phyloP scores from a whole-genome alignment of 1,284 basidiomycete species.

The Ceratobasidium sp. region DNA sequence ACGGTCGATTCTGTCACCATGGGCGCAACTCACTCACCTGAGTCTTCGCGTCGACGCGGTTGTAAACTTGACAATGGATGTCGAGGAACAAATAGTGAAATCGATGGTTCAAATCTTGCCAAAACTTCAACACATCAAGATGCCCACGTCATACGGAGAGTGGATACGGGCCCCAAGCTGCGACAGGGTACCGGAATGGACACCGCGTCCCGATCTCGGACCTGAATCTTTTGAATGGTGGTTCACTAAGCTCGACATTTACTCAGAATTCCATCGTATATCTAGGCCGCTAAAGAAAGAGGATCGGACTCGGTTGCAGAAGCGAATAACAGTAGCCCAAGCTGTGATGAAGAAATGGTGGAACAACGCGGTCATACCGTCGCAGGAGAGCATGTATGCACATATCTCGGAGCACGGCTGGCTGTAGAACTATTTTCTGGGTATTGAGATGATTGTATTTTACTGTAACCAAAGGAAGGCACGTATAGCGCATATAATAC shows the following conservation, averaged over 20 bases:
- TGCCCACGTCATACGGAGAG: not conserved
- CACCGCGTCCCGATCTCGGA: slow-evolving; percentile 16
- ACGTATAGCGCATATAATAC: too few species aligned
- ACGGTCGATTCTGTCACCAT: not conserved
- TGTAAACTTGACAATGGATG: not conserved
- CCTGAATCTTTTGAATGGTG: not conserved
- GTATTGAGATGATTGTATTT: not conserved
- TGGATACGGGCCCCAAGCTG: not conserved
- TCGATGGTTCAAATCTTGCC: not conserved
- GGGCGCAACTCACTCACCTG: slow-evolving; percentile 4
- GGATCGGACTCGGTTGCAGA: not conserved
- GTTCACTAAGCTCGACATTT: not conserved
- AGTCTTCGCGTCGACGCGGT: not conserved
- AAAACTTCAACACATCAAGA: not conserved
- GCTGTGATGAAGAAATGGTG: slow-evolving; percentile 4
- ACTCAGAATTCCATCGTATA: not conserved
- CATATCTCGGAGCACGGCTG: not conserved
- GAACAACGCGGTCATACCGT: not conserved
- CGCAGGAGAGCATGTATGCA: not conserved
- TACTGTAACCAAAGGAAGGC: not conserved
- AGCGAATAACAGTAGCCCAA: not conserved
- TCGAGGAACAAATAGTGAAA: not conserved
- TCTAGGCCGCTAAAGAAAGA: not conserved
- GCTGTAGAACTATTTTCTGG: not conserved
- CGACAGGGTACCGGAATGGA: slow-evolving; percentile 4